Conservation (phyloP, 768 basidiomycete species). For the Clitopilus passeckerianus region DNA sequence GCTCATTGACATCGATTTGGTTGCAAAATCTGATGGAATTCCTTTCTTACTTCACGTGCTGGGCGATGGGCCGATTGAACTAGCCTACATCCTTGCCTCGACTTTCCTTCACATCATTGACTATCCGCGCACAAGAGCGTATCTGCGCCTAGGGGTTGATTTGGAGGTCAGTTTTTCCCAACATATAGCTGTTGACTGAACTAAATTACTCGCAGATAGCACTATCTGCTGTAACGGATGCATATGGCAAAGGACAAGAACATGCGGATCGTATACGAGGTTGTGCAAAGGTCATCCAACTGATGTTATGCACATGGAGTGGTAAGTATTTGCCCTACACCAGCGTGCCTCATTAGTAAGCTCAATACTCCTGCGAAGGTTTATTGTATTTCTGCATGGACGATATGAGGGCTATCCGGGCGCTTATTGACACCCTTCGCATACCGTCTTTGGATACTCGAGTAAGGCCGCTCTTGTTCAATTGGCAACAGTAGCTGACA, state of each 20-base stretch:
- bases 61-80: conserved; percentile 85
- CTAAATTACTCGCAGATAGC: conserved; percentile 52
- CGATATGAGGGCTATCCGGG: conserved; percentile 79
- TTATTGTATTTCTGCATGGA: conserved; percentile 93
- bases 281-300: conserved; percentile 71
- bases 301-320: conserved; percentile 90
- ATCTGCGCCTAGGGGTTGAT: conserved; percentile 78
- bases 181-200: not conserved
- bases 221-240: conserved; percentile 86
- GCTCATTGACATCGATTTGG: conserved; percentile 81
- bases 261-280: conserved; percentile 78
- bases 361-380: conserved; percentile 35
- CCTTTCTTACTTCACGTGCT: conserved; percentile 81
- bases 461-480: conserved; percentile 37
- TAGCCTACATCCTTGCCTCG: conserved; percentile 72
- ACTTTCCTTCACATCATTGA: conserved; percentile 84
- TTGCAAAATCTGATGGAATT: conserved; percentile 78
- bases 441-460: conserved; percentile 86
- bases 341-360: not conserved
- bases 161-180: conserved; percentile 62
- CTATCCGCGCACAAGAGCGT: conserved; percentile 74
- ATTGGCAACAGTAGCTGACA: not conserved
- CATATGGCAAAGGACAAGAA: conserved; percentile 78
- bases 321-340: conserved; percentile 45
- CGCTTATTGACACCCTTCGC: conserved; percentile 78